A percentile compares a stretch with the other conserved stretches of the same genome.
Evolutionary conservation across 768 basidiomycete genomes (phyloP).

Genomic region (Lentinus tigrinus): DNA sequence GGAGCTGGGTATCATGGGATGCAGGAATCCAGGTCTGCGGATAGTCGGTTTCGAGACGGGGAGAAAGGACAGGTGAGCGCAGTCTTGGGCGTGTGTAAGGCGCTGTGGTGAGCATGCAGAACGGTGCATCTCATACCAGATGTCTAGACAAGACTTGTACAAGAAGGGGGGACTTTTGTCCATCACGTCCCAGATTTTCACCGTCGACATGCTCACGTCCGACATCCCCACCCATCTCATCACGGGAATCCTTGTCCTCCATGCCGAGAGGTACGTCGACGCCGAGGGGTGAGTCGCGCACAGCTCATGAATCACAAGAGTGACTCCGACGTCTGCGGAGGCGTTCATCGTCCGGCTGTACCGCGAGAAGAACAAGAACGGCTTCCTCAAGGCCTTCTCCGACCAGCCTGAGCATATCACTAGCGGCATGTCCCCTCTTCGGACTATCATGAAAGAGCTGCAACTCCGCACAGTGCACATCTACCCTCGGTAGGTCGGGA

Average conservation of each 20-base stretch:
- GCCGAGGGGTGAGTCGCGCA: background rate
- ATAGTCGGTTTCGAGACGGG: constrained; percentile 81
- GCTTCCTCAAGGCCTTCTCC: constrained; percentile 96
- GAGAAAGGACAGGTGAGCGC: constrained; percentile 71
- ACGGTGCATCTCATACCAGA: background rate
- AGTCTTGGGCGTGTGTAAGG: background rate
- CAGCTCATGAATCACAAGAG: constrained; percentile 42
- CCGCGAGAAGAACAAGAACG: constrained; percentile 83
- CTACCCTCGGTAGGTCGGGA: constrained; percentile 75
- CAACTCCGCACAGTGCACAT: constrained; percentile 88
- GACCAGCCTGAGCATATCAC: constrained; percentile 97
- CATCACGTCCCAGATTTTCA: constrained; percentile 90
- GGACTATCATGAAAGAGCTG: constrained; percentile 90
- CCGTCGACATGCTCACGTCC: constrained; percentile 89
- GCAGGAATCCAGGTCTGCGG: constrained; percentile 80
- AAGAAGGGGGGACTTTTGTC: constrained; percentile 86
- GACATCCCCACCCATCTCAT: constrained; percentile 85
- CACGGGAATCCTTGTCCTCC: constrained; percentile 86
- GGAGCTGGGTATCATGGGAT: constrained; percentile 90
- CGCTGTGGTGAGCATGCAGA: background rate
- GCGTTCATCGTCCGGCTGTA: constrained; percentile 93
- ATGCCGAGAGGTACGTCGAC: constrained; percentile 76
- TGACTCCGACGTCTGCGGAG: constrained; percentile 80
- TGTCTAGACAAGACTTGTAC: constrained; percentile 71
- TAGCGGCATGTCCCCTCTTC: constrained; percentile 86